A percentile compares a stretch with the other conserved stretches of the same genome.
phyloP scores from a whole-genome alignment of 1,284 basidiomycete genomes.

The Melanopsichium pennsylvanicum region DNA sequence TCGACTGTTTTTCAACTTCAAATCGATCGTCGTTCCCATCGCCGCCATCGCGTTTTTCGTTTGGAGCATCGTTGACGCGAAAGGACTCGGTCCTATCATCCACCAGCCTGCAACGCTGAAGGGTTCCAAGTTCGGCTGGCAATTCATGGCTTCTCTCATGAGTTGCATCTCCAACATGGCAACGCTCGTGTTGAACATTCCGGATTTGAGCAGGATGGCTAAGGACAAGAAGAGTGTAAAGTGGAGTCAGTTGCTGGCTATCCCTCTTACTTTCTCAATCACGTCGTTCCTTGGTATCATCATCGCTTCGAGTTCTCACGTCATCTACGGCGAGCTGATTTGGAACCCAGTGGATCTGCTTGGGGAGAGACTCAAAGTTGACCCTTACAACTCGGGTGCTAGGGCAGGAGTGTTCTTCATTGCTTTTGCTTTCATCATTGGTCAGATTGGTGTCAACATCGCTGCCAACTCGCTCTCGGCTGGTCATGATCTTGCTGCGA shows the following conservation, averaged over 20 bases:
- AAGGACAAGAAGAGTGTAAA: slow-evolving; percentile 36
- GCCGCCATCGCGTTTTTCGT: slow-evolving; percentile 75
- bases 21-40: slow-evolving; percentile 73
- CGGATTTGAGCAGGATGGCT: slow-evolving; percentile 55
- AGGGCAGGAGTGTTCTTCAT: slow-evolving; percentile 74
- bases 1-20: slow-evolving; percentile 81
- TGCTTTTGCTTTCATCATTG: slow-evolving; percentile 74
- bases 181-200: slow-evolving; percentile 53
- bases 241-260: slow-evolving; percentile 66
- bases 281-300: slow-evolving; percentile 85
- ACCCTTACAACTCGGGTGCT: slow-evolving; percentile 70
- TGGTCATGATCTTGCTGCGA: slow-evolving; percentile 82
- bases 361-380: slow-evolving; percentile 74
- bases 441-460: slow-evolving; percentile 72
- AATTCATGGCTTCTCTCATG: slow-evolving; percentile 72
- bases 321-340: slow-evolving; percentile 78
- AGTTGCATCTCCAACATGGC: slow-evolving; percentile 52
- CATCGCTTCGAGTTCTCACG: slow-evolving; percentile 77
- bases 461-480: slow-evolving; percentile 85
- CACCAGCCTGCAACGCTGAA: slow-evolving; percentile 74
- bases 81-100: slow-evolving; percentile 79
- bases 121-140: slow-evolving; percentile 78
- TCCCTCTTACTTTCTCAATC: slow-evolving; percentile 78
- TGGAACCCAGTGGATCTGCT: slow-evolving; percentile 83
- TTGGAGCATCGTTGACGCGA: slow-evolving; percentile 80